Conservation (phyloP, 768 basidiomycete species). For the Trametes elegans region DNA sequence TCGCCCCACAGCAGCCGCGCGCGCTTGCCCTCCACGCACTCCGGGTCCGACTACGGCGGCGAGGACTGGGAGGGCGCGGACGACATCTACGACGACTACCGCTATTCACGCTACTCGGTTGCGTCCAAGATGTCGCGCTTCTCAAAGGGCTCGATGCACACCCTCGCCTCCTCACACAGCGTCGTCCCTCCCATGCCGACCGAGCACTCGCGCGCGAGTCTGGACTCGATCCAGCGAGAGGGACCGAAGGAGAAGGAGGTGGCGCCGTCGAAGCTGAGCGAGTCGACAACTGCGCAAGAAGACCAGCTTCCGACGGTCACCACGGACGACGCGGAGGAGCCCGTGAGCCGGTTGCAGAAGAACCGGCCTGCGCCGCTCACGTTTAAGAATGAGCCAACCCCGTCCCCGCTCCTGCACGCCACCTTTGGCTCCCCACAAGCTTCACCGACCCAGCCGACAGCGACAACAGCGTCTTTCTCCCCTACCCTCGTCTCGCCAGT, state of each 20-base stretch:
- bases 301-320: background rate
- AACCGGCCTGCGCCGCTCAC: constrained; percentile 33
- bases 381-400: constrained; percentile 8
- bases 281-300: background rate
- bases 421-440: constrained; percentile 41
- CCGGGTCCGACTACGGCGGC: constrained; percentile 27
- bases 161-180: constrained; percentile 14
- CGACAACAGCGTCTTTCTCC: constrained; percentile 20
- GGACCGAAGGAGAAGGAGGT: constrained; percentile 4
- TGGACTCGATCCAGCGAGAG: constrained; percentile 15
- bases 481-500: constrained; percentile 18
- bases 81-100: constrained; percentile 81
- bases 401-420: constrained; percentile 41
- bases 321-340: background rate
- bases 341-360: constrained; percentile 13
- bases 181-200: constrained; percentile 31
- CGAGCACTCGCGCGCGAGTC: constrained; percentile 23
- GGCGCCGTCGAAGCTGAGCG: constrained; percentile 4
- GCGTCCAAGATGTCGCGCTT: constrained; percentile 39
- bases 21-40: constrained; percentile 19
- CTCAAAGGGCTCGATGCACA: constrained; percentile 36
- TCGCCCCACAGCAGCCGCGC: constrained; percentile 10
- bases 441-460: constrained; percentile 21
- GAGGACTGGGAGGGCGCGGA: constrained; percentile 65
- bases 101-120: constrained; percentile 64